Evolutionary conservation across 2,329 filamentous ascomycete species (phyloP), one percentile per base, ranked within the genome.

Genomic region (Cladosporium oxysporum): DNA sequence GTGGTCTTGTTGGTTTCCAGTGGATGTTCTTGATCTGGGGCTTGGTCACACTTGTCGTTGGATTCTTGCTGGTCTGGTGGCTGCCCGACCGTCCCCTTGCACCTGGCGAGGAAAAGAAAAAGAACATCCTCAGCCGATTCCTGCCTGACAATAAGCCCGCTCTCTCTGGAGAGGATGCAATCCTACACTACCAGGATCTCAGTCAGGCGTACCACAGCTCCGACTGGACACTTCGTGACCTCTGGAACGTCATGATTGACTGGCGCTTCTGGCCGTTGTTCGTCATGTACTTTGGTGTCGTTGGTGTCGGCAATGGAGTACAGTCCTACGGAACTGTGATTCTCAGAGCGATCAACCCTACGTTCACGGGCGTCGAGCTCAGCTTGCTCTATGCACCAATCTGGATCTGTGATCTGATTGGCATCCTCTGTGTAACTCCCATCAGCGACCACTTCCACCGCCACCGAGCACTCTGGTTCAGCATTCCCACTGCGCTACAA

Each of bases 21-120:
- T 95, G 91, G 91, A 97, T 97, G 93, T 96, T 97, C 75, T 84
- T 97, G 57, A 79, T 97, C 23, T 97, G 93, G 73, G 93, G 93
- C 1, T 80, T 96, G 11, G 84, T 92, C 61, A 91, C 88, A 2
- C 82, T 93, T 35, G 78, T 90, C 1, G 83, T 94, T 26, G 92
- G 92, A 18, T 79, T 96, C 58, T 76, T 81, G 4, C 83, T 97
- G 37, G 84, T 97, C 2, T 96, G 92, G 91, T 97, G 93, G 93
- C 84, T 97, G 10, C 93, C 93, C 0, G 92, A 96, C 72, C 87
- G 93, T 2, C 93, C 93, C 3, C 80, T 90, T 2, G 83, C 88
- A 0, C 92, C 92, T 0, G 91, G 90, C n/a, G 80, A 90, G 75
- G 76, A 79, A 61, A 81, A 85, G 14, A 72, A 80, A 41, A 79